Evolutionary conservation across 805 yeast genomes (phyloP), one percentile per base, ranked within the genome.

Genomic region (Metschnikowia vanudenii): DNA sequence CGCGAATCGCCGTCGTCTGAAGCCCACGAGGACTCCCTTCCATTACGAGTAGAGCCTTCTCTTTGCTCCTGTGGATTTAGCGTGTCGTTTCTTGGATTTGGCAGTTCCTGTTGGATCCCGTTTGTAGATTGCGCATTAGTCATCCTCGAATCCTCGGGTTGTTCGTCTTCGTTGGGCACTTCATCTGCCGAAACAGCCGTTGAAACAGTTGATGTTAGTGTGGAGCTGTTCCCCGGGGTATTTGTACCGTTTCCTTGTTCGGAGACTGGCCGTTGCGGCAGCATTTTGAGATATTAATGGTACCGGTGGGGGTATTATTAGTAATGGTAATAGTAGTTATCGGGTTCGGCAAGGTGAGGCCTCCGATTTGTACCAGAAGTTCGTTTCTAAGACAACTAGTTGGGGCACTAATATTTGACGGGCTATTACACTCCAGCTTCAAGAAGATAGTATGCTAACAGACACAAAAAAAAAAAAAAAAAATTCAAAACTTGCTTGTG

Each of bases 211-310:
- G 40, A 9, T 14, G 16, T 14, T 14, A 26, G 13, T n/a, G 13
- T 12, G 4, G 40, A 10, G 20, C n/a, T 26, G 8, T 5, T 16
- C 6, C 19, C 32, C 6, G 12, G n/a, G 20, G 9, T 16, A 9
- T 20, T 14, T 24, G 40, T 16, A 13, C 20, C 14, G 5, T 8
- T 20, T 10, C 26, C 32, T 3, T 10, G 32, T 11, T 24, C 31
- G n/a, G 40, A 18, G 26, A 14, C 31, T 14, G 31, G 40, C 40
- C 40, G 40, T 22, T 19, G 40, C 40, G 40, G 40, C 40, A 37
- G 40, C 40, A 37, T 37, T 24, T 11, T 26, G 26, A 3, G 18
- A 5, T 13, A 24, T 11, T 30, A 30, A 14, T 30, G 33, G 11
- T 30, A 30, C 9, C 33, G 17, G 33, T 14, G n/a, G 17, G 11